These are phyloP conservation scores for Neofusicoccum ribis DNA, from an alignment of 2,329 filamentous ascomycete genomes.

Conservation along the genomic window DNA sequence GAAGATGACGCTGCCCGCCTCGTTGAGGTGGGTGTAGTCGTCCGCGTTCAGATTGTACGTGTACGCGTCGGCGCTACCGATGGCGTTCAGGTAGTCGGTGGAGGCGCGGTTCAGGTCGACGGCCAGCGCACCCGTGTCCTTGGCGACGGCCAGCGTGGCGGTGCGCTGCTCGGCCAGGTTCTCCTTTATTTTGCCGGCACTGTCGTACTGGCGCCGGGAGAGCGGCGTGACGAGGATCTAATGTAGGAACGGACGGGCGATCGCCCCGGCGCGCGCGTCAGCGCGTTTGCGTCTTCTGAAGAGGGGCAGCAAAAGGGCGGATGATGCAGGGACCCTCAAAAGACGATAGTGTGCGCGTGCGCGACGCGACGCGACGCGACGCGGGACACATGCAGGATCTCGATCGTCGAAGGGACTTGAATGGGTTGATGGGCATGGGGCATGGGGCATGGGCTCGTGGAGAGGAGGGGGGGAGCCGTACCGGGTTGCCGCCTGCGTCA, in stretches of 20 bases:
- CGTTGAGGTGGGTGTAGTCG: conserved; percentile 16
- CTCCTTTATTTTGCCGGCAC: not conserved
- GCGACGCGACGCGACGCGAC: not conserved
- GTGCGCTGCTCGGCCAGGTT: conserved; percentile 13
- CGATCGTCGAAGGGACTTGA: not conserved
- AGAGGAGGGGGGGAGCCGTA: not conserved
- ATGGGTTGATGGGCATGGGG: not conserved
- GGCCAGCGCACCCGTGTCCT: not conserved
- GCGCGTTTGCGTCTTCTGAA: not conserved
- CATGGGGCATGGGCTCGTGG: not conserved
- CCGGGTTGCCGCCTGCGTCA: conserved; percentile 35
- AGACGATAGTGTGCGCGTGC: not conserved
- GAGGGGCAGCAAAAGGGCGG: not conserved
- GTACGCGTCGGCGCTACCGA: conserved; percentile 2
- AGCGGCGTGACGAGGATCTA: conserved; percentile 19
- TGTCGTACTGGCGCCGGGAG: conserved; percentile 5
- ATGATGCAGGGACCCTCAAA: not conserved
- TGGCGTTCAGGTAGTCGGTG: conserved; percentile 13
- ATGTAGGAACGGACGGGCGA: not conserved
- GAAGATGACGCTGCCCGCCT: conserved; percentile 9
- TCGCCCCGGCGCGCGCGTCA: not conserved
- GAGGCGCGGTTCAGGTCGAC: conserved; percentile 17
- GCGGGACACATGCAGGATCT: not conserved
- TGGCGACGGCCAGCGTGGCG: conserved; percentile 7
- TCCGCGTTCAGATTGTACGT: conserved; percentile 9